A percentile compares a stretch with the other conserved stretches of the same genome.
Evolutionary conservation across 2,329 filamentous ascomycete species (phyloP).

Genomic region (Drechslerella stenobrocha): DNA sequence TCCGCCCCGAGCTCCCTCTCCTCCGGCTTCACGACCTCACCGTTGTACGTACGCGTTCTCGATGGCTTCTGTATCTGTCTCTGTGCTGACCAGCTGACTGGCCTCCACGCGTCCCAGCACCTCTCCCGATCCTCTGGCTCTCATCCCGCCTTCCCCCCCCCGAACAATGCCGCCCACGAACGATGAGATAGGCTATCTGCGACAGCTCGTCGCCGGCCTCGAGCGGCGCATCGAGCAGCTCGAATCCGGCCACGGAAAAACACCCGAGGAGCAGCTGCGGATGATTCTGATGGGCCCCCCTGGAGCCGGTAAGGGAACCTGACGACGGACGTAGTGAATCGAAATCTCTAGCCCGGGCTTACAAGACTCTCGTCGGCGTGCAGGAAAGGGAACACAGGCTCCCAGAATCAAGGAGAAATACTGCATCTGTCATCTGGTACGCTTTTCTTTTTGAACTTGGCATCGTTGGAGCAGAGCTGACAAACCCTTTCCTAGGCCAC

Average conservation of each 20-base stretch:
- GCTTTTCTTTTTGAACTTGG: constrained; percentile 55
- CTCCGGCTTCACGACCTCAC: constrained; percentile 22
- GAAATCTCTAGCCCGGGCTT: no score
- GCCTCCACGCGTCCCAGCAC: constrained; percentile 14
- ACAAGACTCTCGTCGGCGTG: constrained; percentile 48
- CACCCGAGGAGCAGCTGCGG: constrained; percentile 69
- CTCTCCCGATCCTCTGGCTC: constrained; percentile 41
- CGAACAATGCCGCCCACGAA: constrained; percentile 77
- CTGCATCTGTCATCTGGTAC: constrained; percentile 92
- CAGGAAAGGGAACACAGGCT: constrained; percentile 98
- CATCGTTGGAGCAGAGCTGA: neutral
- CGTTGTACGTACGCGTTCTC: constrained; percentile 46
- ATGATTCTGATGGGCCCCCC: constrained; percentile 98
- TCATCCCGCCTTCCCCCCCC: constrained; percentile 58
- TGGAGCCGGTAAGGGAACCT: constrained; percentile 75
- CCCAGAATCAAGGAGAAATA: constrained; percentile 98
- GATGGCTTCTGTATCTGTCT: no score
- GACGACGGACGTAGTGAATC: no score
- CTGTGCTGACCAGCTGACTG: no score
- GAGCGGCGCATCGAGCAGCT: constrained; percentile 84
- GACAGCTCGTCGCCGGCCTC: constrained; percentile 78
- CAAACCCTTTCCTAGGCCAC: constrained; percentile 68
- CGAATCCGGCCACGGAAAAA: constrained; percentile 66
- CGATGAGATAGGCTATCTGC: constrained; percentile 81
- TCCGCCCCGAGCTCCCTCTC: constrained; percentile 27